Base-by-base conservation (phyloP, 2,329 filamentous ascomycete genomes). In the Fusarium camptoceras region DNA sequence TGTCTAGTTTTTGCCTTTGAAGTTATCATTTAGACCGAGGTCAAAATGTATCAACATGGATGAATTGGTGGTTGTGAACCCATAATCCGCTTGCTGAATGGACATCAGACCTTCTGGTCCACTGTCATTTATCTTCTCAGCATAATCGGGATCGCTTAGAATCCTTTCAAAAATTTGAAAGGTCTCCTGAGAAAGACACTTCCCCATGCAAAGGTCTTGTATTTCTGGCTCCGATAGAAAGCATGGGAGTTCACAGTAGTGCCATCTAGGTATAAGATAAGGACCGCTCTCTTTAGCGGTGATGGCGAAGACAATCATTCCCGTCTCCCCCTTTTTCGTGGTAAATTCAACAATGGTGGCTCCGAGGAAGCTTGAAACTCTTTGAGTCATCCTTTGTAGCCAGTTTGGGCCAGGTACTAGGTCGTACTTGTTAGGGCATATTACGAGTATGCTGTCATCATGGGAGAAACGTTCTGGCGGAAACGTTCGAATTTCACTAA, bases 41-140 rank as follows among this genome's bases (percentile, higher is more conserved):
- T 37, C 34, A 0, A 37, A 6, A 37, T 37, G 34, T n/a, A 37
- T 37, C 3, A 37, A n/a, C 18, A 37, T 37, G 5, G 34, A 37
- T 37, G 34, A 37, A 12, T 37, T 0, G 11, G 34, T 37, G 5
- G 34, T 37, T n/a, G 10, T 37, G 34, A 37, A 37, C 5, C 34
- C 18, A 2, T 3, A 18, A 0, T 37, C 34, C 10, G 34, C 34
- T 37, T 37, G 34, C 1, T n/a, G 34, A n/a, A 37, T 2, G 3
- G n/a, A 12, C 5, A 37, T 0, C 5, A 37, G 18, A 37, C 34
- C 34, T 37, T 37, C 6, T 4, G 34, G 34, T 37, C 18, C 18
- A 6, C 0, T 2, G 3, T 7, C 1, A 2, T 37, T 37, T 4
- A 1, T 11, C 5, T 11, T n/a, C 9, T 7, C 3, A 7, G 3